Evolutionary conservation across 176 grass and related monocot genomes (phyloP).

Genomic region (Aegilops sharonensis): DNA sequence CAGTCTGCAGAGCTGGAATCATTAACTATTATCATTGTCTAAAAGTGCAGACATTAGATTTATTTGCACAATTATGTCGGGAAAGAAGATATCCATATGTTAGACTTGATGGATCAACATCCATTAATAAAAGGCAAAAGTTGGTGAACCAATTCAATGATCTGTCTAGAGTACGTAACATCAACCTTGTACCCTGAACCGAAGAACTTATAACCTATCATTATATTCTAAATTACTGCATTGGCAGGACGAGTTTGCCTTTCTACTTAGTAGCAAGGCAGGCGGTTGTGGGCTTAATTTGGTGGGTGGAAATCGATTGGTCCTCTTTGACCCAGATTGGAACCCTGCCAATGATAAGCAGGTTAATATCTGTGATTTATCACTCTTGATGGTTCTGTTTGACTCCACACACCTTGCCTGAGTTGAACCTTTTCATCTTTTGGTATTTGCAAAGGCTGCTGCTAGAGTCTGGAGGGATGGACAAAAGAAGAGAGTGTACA

Average conservation of each 20-base stretch:
- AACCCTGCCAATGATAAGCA: conserved; percentile 99
- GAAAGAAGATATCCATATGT: conserved; percentile 92
- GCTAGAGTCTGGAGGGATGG: conserved; percentile 99
- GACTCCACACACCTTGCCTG: neutral
- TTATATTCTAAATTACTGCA: conserved; percentile 31
- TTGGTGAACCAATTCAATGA: conserved; percentile 92
- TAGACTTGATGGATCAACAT: conserved; percentile 94
- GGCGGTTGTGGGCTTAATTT: conserved; percentile 99
- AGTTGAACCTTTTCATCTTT: conserved; percentile 12
- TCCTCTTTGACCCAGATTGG: conserved; percentile 99
- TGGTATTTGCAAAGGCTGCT: conserved; percentile 71
- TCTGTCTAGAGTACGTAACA: conserved; percentile 68
- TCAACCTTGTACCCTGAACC: conserved; percentile 11
- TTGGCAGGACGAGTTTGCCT: conserved; percentile 89
- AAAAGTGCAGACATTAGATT: conserved; percentile 75
- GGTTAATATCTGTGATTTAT: conserved; percentile 47
- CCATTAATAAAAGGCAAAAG: conserved; percentile 97
- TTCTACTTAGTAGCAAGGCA: conserved; percentile 95
- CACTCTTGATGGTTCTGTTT: conserved; percentile 21
- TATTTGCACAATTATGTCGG: conserved; percentile 95
- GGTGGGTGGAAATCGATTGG: conserved; percentile 91
- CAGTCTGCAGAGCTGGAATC: conserved; percentile 15
- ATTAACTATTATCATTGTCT: conserved; percentile 23
- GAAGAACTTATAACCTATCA: conserved; percentile 22
- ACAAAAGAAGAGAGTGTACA: conserved; percentile 98